These are phyloP conservation scores for Capsicum pubescens DNA, from an alignment of 257 asterid genomes.

Conservation along the genomic window DNA sequence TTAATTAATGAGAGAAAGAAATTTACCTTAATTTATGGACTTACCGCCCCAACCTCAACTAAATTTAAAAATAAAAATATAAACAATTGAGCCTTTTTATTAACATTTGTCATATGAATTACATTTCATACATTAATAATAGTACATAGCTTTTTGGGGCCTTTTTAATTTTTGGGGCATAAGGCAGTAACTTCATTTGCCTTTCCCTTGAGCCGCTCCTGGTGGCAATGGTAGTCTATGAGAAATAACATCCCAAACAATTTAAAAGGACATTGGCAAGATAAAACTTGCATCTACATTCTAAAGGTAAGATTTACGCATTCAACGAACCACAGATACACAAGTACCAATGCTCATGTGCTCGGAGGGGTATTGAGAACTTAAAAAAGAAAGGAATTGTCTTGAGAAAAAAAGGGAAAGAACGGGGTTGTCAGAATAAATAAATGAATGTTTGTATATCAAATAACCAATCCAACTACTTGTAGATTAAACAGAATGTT, in stretches of 20 bases:
- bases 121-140: neutral
- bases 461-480: neutral
- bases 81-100: too few relatives aligned
- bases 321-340: slow-evolving; percentile 5
- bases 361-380: neutral
- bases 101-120: neutral
- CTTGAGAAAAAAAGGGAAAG: neutral
- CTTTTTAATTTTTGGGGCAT: neutral
- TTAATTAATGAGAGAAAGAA: too few relatives aligned
- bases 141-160: neutral
- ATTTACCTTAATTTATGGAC: too few relatives aligned
- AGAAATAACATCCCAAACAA: neutral
- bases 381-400: neutral
- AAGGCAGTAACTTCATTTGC: neutral
- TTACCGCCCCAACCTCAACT: too few relatives aligned
- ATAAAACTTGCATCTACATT: slow-evolving; percentile 24
- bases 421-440: neutral
- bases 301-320: neutral
- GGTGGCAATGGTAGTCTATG: neutral
- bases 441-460: neutral
- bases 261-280: neutral
- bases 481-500: neutral
- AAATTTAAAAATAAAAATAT: too few relatives aligned
- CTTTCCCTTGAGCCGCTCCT: neutral
- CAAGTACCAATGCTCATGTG: neutral